These are phyloP conservation scores for Amaranthus palmeri DNA, from an alignment of 148 eudicot genomes.

Conservation along the genomic window DNA sequence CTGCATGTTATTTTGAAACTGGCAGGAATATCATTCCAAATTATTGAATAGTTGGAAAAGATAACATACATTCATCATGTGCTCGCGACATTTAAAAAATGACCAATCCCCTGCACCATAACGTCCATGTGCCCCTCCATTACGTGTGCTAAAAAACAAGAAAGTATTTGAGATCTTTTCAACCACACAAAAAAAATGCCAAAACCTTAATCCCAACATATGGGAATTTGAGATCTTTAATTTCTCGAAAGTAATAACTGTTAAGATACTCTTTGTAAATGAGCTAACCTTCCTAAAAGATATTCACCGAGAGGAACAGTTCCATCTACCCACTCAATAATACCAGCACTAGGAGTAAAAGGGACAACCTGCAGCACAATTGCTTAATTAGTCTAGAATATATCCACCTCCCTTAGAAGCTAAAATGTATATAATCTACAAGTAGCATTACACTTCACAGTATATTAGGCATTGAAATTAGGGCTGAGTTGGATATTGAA, in stretches of 20 bases:
- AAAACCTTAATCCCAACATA: too few species aligned
- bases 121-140: slow-evolving; percentile 98
- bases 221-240: background rate
- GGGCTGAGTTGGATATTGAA: too few species aligned
- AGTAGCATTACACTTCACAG: too few species aligned
- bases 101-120: slow-evolving; percentile 93
- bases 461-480: background rate
- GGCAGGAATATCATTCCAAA: background rate
- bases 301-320: slow-evolving; percentile 95
- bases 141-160: slow-evolving; percentile 55
- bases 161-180: slow-evolving; percentile 4
- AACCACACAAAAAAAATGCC: too few species aligned
- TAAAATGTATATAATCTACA: background rate
- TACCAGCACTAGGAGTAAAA: slow-evolving; percentile 99
- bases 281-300: slow-evolving; percentile 83
- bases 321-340: slow-evolving; percentile 97
- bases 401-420: background rate
- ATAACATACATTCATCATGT: slow-evolving; percentile 64
- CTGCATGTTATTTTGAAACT: slow-evolving; percentile 1
- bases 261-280: slow-evolving; percentile 5
- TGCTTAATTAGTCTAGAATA: background rate
- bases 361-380: slow-evolving; percentile 74
- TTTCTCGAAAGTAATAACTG: slow-evolving; percentile 5
- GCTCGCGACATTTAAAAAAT: slow-evolving; percentile 87
- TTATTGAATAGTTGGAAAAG: slow-evolving; percentile 11